phyloP scores from a whole-genome alignment of 257 asterid species.

The Solanum sparsipilum region DNA sequence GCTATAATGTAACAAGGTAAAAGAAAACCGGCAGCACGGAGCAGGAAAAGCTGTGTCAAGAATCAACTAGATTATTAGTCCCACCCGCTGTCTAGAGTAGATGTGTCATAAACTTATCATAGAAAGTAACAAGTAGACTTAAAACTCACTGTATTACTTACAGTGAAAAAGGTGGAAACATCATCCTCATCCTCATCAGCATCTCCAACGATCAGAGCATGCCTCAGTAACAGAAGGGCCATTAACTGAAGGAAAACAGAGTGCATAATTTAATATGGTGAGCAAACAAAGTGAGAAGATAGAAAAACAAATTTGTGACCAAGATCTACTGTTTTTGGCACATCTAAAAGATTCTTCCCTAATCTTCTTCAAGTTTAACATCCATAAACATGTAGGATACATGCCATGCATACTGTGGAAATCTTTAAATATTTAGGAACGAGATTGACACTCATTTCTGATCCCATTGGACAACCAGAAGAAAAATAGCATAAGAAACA shows the following conservation, averaged over 20 bases:
- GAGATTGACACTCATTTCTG: neutral
- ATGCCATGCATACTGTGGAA: neutral
- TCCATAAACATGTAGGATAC: neutral
- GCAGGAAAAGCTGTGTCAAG: slow-evolving; percentile 35
- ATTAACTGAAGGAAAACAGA: slow-evolving; percentile 20
- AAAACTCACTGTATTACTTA: slow-evolving; percentile 7
- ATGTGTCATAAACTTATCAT: neutral
- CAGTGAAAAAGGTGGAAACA: slow-evolving; percentile 30
- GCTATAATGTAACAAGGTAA: slow-evolving; percentile 42
- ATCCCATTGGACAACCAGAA: neutral
- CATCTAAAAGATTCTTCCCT: neutral
- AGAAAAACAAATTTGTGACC: neutral
- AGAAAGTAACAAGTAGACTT: neutral
- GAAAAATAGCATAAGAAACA: neutral
- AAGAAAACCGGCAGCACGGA: slow-evolving; percentile 36
- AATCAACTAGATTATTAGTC: neutral
- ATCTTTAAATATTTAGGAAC: neutral
- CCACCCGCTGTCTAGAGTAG: neutral
- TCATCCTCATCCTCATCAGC: slow-evolving; percentile 37
- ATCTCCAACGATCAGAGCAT: slow-evolving; percentile 30
- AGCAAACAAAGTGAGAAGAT: neutral
- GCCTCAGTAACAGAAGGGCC: slow-evolving; percentile 46
- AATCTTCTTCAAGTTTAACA: neutral
- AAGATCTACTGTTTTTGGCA: neutral
- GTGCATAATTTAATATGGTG: neutral